Percentiles rank a stretch among this genome's conserved stretches.
Conservation (phyloP, 306 rosid genomes). For the Alnus glutinosa region DNA sequence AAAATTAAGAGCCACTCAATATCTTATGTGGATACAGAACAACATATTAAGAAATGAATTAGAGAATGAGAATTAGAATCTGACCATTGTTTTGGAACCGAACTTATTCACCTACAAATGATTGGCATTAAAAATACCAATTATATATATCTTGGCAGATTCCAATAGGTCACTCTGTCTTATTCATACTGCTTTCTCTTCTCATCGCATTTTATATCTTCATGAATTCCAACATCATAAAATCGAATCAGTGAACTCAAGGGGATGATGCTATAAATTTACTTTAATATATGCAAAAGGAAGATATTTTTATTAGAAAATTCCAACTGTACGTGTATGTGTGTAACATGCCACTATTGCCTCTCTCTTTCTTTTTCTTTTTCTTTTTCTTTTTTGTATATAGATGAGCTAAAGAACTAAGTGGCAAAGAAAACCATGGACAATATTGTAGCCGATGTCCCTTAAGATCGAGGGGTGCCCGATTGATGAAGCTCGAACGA, state of each 20-base stretch:
- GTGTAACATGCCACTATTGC: neutral
- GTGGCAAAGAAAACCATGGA: too few relatives aligned
- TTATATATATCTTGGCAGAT: neutral
- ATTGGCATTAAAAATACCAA: slow-evolving; percentile 19
- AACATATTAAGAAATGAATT: slow-evolving; percentile 20
- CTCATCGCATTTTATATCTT: neutral
- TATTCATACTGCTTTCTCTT: neutral
- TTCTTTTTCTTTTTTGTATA: too few relatives aligned
- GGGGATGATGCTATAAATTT: neutral
- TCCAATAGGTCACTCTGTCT: neutral
- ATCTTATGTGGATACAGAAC: slow-evolving; percentile 20
- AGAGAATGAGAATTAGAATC: slow-evolving; percentile 41
- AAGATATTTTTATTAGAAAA: neutral
- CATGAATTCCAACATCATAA: neutral
- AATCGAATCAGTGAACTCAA: neutral
- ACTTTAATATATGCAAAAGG: neutral
- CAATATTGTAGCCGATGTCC: too few relatives aligned
- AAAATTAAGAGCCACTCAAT: slow-evolving; percentile 26
- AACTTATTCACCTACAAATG: slow-evolving; percentile 49
- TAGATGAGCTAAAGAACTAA: too few relatives aligned
- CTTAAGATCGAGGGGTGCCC: too few relatives aligned
- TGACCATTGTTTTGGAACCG: slow-evolving; percentile 43
- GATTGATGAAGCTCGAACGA: too few relatives aligned
- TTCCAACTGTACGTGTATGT: too few relatives aligned
- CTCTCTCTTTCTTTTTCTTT: neutral